A percentile compares a stretch with the other conserved stretches of the same genome.
These are phyloP conservation scores for Leishmania martiniquensis DNA, from an alignment of 208 protist genomes.

Conservation along the genomic window DNA sequence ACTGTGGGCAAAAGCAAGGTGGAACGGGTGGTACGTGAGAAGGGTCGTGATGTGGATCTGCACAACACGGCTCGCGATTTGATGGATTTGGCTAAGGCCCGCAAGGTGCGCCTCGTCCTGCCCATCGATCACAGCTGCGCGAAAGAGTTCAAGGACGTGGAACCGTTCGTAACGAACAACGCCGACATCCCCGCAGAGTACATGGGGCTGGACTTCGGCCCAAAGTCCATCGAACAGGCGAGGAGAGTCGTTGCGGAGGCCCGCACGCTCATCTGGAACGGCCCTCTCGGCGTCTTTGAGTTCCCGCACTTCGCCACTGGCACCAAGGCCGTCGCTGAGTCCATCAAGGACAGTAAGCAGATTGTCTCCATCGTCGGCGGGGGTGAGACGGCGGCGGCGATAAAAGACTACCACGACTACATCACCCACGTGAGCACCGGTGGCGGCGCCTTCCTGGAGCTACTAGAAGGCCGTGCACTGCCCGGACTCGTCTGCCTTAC, in stretches of 20 bases:
- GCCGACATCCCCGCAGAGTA: conserved; percentile 83
- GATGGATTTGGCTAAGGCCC: conserved; percentile 86
- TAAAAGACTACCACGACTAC: conserved; percentile 80
- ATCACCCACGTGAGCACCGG: conserved; percentile 99
- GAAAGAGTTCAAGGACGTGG: conserved; percentile 90
- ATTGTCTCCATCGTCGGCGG: conserved; percentile 96
- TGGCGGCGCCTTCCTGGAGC: conserved; percentile 99
- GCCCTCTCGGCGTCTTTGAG: conserved; percentile 99
- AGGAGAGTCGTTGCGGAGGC: conserved; percentile 66
- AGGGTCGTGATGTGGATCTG: conserved; percentile 83
- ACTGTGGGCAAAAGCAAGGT: conserved; percentile 96
- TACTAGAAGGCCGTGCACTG: conserved; percentile 98
- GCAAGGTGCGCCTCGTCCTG: conserved; percentile 97
- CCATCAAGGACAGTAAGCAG: conserved; percentile 71
- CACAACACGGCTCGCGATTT: conserved; percentile 73
- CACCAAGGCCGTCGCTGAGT: conserved; percentile 76
- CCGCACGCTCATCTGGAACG: conserved; percentile 98
- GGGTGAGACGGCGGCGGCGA: conserved; percentile 98
- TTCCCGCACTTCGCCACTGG: conserved; percentile 95
- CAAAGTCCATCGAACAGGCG: conserved; percentile 88
- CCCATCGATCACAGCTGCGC: conserved; percentile 98
- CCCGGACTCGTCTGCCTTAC: conserved; percentile 95
- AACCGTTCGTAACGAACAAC: conserved; percentile 75
- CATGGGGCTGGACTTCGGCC: conserved; percentile 98
- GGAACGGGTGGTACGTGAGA: conserved; percentile 90